Percentiles rank a stretch among this genome's conserved stretches.
These are phyloP conservation scores for Phytophthora idaei DNA, from an alignment of 352 stramenopile genomes.

Conservation along the genomic window DNA sequence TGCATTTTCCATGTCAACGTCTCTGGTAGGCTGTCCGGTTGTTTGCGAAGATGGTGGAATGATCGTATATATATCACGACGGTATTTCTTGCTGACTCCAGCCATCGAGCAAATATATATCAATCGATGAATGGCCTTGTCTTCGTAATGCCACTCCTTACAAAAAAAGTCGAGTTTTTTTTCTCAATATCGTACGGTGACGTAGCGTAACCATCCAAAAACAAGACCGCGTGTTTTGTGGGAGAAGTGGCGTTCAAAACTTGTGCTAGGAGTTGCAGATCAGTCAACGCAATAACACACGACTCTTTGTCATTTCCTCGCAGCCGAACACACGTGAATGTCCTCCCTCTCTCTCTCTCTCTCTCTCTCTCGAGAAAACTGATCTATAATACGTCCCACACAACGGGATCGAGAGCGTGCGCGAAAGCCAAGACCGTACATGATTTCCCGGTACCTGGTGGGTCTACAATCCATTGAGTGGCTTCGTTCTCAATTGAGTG, in stretches of 20 bases:
- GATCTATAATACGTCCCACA: neutral
- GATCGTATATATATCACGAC: neutral
- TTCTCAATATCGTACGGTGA: neutral
- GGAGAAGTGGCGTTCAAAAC: neutral
- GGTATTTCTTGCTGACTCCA: neutral
- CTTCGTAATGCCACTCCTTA: neutral
- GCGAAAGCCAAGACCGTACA: neutral
- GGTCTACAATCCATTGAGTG: neutral
- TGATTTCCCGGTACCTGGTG: neutral
- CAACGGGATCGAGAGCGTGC: neutral
- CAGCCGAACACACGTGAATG: neutral
- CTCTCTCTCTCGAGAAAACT: neutral
- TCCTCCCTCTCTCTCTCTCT: neutral
- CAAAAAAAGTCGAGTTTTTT: neutral
- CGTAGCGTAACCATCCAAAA: neutral
- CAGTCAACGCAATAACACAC: neutral
- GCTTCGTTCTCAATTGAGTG: neutral
- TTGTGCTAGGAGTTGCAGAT: neutral
- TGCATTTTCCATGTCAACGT: too few species aligned
- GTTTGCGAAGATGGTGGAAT: neutral
- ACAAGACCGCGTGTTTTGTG: neutral
- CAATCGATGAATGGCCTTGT: neutral
- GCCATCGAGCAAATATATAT: neutral
- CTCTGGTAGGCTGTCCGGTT: too few species aligned
- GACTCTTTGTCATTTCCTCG: neutral